Percentiles rank a stretch among this genome's conserved stretches.
phyloP scores from a whole-genome alignment of 345 rosid genomes.

The Jatropha curcas region DNA sequence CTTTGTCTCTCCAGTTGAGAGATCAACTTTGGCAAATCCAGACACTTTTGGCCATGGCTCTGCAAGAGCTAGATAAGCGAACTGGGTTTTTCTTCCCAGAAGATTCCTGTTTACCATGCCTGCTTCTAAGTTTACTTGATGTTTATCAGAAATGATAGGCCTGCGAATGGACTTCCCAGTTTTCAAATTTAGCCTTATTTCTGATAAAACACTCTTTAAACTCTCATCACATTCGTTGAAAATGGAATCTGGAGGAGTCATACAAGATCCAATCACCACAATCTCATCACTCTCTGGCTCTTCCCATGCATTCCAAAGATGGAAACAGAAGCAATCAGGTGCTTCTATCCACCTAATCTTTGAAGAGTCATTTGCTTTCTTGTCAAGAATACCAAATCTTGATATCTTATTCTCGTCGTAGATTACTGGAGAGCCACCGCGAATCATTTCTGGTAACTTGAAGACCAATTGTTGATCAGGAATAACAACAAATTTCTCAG shows the following conservation, averaged over 20 bases:
- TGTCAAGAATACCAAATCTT: constrained; percentile 72
- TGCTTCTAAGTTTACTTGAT: constrained; percentile 76
- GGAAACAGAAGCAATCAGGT: constrained; percentile 89
- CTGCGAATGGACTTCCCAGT: constrained; percentile 71
- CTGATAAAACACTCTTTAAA: constrained; percentile 68
- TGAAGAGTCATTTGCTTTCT: constrained; percentile 48
- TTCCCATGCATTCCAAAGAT: constrained; percentile 96
- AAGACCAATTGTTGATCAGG: constrained; percentile 93
- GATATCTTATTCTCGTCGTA: constrained; percentile 71
- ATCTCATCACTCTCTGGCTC: constrained; percentile 78
- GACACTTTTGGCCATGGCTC: constrained; percentile 96
- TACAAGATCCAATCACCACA: constrained; percentile 83
- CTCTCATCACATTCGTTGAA: constrained; percentile 81
- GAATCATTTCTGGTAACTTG: constrained; percentile 71
- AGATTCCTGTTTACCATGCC: constrained; percentile 81
- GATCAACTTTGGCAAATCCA: constrained; percentile 77
- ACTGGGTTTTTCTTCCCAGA: constrained; percentile 72
- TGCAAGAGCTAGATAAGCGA: constrained; percentile 71
- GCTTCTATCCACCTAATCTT: constrained; percentile 65
- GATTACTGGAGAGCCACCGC: constrained; percentile 83
- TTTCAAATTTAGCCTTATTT: constrained; percentile 63
- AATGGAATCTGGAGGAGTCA: constrained; percentile 90
- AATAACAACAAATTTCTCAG: constrained; percentile 70
- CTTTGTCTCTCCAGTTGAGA: constrained; percentile 51
- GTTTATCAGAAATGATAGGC: constrained; percentile 43